These are phyloP conservation scores for Rutstroemia sp. DNA, from an alignment of 2,329 filamentous ascomycete species.

Conservation along the genomic window DNA sequence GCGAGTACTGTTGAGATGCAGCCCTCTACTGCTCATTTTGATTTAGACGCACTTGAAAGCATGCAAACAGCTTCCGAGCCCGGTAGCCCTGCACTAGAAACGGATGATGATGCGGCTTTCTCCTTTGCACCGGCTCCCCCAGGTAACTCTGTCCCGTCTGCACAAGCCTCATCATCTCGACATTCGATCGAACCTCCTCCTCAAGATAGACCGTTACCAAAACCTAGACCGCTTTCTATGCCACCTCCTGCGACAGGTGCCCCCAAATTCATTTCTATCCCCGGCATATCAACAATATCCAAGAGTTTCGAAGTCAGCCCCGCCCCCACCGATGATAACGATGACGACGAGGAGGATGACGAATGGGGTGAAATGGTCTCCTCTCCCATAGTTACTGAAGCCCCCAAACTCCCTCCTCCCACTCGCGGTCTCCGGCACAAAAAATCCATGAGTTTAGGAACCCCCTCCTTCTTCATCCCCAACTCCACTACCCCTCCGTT, in stretches of 20 bases:
- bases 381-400: conserved; percentile 22
- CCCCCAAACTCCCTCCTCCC: conserved; percentile 6
- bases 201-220: not conserved
- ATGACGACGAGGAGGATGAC: conserved; percentile 24
- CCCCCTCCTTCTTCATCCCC: not conserved
- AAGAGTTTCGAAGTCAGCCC: too few species aligned
- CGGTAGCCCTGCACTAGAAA: not conserved
- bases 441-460: conserved; percentile 18
- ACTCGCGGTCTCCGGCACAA: conserved; percentile 12
- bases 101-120: too few species aligned
- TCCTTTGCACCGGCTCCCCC: not conserved
- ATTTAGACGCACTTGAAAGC: conserved; percentile 14
- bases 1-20: conserved; percentile 6
- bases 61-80: not conserved
- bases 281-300: too few species aligned
- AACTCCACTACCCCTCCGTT: not conserved
- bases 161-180: not conserved
- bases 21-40: conserved; percentile 18
- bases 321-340: not conserved
- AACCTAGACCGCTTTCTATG: conserved; percentile 3
- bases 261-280: not conserved
- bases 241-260: not conserved
- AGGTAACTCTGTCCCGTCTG: not conserved
- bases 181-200: not conserved
- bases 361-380: conserved; percentile 35